These are phyloP conservation scores for Purshia tridentata DNA, from an alignment of 306 rosid species.

Conservation along the genomic window DNA sequence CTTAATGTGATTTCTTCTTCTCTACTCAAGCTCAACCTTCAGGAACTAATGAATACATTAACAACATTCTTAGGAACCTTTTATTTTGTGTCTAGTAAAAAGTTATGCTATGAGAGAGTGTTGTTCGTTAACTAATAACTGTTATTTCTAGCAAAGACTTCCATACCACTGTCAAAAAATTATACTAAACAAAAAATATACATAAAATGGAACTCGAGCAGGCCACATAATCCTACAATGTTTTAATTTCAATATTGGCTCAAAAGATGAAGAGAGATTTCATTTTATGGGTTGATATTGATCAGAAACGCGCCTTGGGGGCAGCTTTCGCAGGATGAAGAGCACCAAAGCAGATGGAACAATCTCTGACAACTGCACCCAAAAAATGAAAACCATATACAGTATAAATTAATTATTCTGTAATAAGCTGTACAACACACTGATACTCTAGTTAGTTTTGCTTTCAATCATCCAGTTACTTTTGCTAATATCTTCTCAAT, in stretches of 20 bases:
- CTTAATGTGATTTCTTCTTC: too few relatives aligned
- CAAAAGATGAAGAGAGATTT: conserved; percentile 11
- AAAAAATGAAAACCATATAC: neutral
- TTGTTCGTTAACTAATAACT: too few relatives aligned
- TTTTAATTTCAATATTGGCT: neutral
- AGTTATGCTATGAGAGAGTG: too few relatives aligned
- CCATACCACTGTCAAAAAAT: neutral
- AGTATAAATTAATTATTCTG: neutral
- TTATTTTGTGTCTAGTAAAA: too few relatives aligned
- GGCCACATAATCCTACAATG: neutral
- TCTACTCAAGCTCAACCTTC: too few relatives aligned
- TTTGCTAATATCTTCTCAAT: too few relatives aligned
- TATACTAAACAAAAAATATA: neutral
- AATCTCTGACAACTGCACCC: conserved; percentile 64
- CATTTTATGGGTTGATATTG: conserved; percentile 70
- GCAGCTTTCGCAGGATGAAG: conserved; percentile 68
- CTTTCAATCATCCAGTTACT: too few relatives aligned
- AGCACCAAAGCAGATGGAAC: conserved; percentile 73
- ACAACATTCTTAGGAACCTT: too few relatives aligned
- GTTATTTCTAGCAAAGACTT: neutral
- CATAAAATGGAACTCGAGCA: neutral
- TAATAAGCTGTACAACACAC: neutral
- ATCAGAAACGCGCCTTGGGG: conserved; percentile 64
- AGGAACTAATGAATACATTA: too few relatives aligned
- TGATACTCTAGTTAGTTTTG: neutral